A percentile compares a stretch with the other conserved stretches of the same genome.
These are phyloP conservation scores for Mesembryanthemum crystallinum DNA, from an alignment of 148 eudicot species.

Conservation along the genomic window DNA sequence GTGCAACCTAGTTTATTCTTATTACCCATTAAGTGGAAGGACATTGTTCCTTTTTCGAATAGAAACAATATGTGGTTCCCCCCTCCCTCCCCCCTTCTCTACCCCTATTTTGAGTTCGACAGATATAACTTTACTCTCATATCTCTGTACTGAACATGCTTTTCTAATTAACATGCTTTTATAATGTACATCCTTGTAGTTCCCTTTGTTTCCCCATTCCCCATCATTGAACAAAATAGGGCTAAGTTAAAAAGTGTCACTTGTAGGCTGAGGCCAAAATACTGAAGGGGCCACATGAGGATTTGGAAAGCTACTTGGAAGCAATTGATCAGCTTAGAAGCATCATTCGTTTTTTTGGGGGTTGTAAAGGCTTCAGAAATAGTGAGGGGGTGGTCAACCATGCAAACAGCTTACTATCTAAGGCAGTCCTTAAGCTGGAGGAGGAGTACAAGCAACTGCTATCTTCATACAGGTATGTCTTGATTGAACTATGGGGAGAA, in stretches of 20 bases:
- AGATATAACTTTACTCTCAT: neutral
- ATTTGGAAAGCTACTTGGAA: conserved; percentile 90
- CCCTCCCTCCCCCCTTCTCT: no score
- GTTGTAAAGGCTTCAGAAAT: conserved; percentile 87
- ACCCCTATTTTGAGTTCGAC: no score
- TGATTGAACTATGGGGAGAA: neutral
- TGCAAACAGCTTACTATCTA: conserved; percentile 69
- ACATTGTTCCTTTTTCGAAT: no score
- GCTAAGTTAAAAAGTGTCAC: conserved; percentile 12
- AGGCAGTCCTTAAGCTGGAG: conserved; percentile 94
- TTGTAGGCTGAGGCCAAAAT: conserved; percentile 90
- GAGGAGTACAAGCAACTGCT: conserved; percentile 88
- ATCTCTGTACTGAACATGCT: neutral
- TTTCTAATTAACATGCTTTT: neutral
- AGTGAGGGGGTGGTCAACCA: conserved; percentile 84
- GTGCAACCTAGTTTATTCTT: no score
- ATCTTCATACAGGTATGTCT: conserved; percentile 66
- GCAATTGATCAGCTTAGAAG: conserved; percentile 89
- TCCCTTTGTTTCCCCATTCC: neutral
- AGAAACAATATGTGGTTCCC: no score
- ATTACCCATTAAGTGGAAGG: neutral
- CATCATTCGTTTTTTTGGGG: conserved; percentile 70
- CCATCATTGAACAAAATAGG: neutral
- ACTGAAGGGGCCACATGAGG: conserved; percentile 96
- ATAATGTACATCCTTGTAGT: neutral